Base-by-base conservation (phyloP, 352 stramenopile genomes). In the Plasmopara muralis region DNA sequence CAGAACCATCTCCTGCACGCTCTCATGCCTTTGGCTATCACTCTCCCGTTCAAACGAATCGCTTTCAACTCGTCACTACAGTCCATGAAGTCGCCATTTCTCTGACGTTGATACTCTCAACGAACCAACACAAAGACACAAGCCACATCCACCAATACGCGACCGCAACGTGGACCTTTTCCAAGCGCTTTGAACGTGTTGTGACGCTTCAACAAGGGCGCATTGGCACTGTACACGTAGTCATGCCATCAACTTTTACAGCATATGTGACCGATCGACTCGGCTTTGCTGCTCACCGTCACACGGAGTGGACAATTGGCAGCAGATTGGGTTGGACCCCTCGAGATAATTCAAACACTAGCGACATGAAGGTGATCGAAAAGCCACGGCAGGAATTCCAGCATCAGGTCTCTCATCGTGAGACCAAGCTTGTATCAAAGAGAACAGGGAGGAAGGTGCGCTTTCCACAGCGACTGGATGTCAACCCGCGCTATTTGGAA, bases 181-280 rank as follows among this genome's bases (percentile, higher is more conserved):
- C 54, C 20, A 14, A 48, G 13, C 40, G 16, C 4, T 15, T 9
- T 14, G 13, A 31, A 6, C 25, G 9, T 16, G 9, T 47, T 5
- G 29, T 33, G 15, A 30, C 10, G 6, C 37, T 64, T 31, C 15
- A 35, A 9, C 50, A 64, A 38, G 12, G 12, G 4, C 49, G 44
- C 8, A 47, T 48, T 37, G 37, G 34, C 10, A 18, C 25, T 31
- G 9, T 67, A 6, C 12, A 15, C 12, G 29, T 53, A 2, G 0
- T 67, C n/a, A 43, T 16, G 39, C 33, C 12, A 16, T 34, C 29
- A 25, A 41, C 4, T 67, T 67, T 15, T 10, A 51, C 20, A 15
- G 55, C 60, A 14, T 67, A 60, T 50, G 54, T 54, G 10, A 31
- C 20, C 13, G 50, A 60, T 42, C 54, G 46, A 34, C 44, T 67